phyloP scores from a whole-genome alignment of 495 filamentous ascomycete species.

The Aspergillus taichungensis region DNA sequence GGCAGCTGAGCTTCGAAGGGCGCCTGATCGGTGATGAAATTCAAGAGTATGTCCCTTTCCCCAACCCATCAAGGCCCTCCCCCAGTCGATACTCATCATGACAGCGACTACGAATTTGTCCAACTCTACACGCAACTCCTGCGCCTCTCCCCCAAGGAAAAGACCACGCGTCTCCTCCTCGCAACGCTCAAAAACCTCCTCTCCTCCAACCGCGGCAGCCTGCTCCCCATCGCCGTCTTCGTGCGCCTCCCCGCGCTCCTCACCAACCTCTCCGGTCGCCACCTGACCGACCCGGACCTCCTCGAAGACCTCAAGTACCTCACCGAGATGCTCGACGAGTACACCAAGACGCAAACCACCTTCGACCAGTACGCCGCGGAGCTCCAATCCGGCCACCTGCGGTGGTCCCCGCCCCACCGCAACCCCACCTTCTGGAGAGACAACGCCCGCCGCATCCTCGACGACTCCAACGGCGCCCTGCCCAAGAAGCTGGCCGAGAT shows the following conservation, averaged over 20 bases:
- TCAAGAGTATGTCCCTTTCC: slow-evolving; percentile 54
- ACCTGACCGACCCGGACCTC: slow-evolving; percentile 82
- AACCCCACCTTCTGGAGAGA: slow-evolving; percentile 88
- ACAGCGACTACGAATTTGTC: slow-evolving; percentile 83
- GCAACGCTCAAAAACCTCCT: slow-evolving; percentile 85
- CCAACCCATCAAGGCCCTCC: background rate
- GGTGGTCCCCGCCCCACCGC: slow-evolving; percentile 93
- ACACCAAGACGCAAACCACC: slow-evolving; percentile 92
- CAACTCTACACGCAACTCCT: slow-evolving; percentile 84
- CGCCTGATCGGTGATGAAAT: slow-evolving; percentile 74
- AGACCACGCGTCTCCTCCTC: slow-evolving; percentile 86
- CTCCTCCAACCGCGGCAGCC: slow-evolving; percentile 57
- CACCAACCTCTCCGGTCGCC: slow-evolving; percentile 69
- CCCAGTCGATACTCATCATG: slow-evolving; percentile 14
- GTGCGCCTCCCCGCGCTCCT: slow-evolving; percentile 76
- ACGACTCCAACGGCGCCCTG: slow-evolving; percentile 69
- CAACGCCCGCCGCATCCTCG: slow-evolving; percentile 86
- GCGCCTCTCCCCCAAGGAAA: slow-evolving; percentile 90
- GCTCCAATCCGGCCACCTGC: slow-evolving; percentile 76
- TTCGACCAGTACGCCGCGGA: slow-evolving; percentile 94
- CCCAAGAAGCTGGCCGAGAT: slow-evolving; percentile 82
- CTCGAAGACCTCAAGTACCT: slow-evolving; percentile 74
- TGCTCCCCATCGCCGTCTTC: slow-evolving; percentile 74
- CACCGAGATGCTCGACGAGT: slow-evolving; percentile 75
- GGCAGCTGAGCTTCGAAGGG: slow-evolving; percentile 94